Conservation (phyloP, 352 stramenopile genomes). For the Pelagophyceae sp. region DNA sequence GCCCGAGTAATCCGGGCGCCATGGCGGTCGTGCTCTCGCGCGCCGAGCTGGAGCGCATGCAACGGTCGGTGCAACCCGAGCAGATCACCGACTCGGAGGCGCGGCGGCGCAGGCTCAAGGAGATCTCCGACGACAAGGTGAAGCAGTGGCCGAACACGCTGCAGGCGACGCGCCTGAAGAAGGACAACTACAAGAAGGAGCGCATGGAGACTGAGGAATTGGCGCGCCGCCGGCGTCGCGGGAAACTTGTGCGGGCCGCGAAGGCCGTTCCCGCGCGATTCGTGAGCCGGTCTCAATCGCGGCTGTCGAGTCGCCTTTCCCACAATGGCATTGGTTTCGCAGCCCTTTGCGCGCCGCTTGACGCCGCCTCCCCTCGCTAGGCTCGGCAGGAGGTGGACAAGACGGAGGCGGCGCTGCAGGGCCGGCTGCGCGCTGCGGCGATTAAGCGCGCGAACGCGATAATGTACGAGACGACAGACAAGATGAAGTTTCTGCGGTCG, state of each 20-base stretch:
- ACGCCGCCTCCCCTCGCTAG: no score
- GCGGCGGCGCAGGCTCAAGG: constrained; percentile 52
- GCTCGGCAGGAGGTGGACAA: constrained; percentile 51
- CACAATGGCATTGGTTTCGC: no score
- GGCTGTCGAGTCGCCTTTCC: no score
- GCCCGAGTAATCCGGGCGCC: no score
- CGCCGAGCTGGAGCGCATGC: constrained; percentile 17
- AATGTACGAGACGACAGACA: constrained; percentile 78
- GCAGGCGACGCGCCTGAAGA: constrained; percentile 60
- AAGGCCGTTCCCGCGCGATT: not conserved
- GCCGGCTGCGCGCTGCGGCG: constrained; percentile 57
- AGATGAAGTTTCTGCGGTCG: constrained; percentile 74
- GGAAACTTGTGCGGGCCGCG: constrained; percentile 27
- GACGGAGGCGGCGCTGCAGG: constrained; percentile 61
- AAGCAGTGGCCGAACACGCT: constrained; percentile 78
- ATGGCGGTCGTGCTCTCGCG: no score
- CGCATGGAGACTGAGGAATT: constrained; percentile 67
- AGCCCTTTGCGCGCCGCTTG: no score
- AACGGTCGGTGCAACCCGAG: not conserved
- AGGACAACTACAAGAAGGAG: constrained; percentile 70
- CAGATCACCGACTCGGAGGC: not conserved
- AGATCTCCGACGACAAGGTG: constrained; percentile 64
- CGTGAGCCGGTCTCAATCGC: not conserved
- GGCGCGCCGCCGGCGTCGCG: constrained; percentile 48
- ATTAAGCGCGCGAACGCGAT: constrained; percentile 69